Evolutionary conservation across 202 grass and related monocot genomes (phyloP).

Genomic region (Saccharum hybrid): DNA sequence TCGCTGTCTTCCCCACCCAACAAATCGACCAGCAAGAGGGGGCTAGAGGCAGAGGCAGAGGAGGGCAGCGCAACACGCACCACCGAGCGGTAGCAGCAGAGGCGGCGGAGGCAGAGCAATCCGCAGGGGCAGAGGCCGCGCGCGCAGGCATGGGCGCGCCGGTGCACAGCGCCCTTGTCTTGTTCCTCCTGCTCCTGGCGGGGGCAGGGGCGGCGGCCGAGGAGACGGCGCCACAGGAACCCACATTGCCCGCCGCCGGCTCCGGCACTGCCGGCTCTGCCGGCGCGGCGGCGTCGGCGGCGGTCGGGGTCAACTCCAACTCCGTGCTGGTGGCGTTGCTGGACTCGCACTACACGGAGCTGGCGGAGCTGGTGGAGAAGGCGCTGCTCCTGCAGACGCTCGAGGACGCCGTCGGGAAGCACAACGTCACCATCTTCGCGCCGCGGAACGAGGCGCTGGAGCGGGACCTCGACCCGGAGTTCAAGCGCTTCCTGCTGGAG

Average conservation of each 20-base stretch:
- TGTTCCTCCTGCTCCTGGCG: constrained; percentile 35
- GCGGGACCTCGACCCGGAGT: constrained; percentile 79
- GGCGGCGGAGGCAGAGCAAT: neutral
- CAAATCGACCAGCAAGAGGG: constrained; percentile 5
- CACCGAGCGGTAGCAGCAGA: neutral
- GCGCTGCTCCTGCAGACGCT: constrained; percentile 74
- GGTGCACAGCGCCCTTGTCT: constrained; percentile 53
- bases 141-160: constrained; percentile 53
- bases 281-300: neutral
- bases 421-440: constrained; percentile 82
- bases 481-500: constrained; percentile 79
- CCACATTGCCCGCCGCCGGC: constrained; percentile 39
- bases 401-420: constrained; percentile 62
- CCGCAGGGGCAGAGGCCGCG: neutral
- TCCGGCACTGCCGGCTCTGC: neutral
- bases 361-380: constrained; percentile 92
- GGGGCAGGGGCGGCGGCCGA: neutral
- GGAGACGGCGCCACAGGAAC: constrained; percentile 34
- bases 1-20: neutral
- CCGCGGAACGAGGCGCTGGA: constrained; percentile 75
- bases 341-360: constrained; percentile 90
- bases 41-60: neutral
- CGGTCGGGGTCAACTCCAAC: constrained; percentile 63
- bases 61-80: neutral
- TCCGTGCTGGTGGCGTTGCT: constrained; percentile 87